phyloP scores from a whole-genome alignment of 768 basidiomycete species.

The Russula emetica region DNA sequence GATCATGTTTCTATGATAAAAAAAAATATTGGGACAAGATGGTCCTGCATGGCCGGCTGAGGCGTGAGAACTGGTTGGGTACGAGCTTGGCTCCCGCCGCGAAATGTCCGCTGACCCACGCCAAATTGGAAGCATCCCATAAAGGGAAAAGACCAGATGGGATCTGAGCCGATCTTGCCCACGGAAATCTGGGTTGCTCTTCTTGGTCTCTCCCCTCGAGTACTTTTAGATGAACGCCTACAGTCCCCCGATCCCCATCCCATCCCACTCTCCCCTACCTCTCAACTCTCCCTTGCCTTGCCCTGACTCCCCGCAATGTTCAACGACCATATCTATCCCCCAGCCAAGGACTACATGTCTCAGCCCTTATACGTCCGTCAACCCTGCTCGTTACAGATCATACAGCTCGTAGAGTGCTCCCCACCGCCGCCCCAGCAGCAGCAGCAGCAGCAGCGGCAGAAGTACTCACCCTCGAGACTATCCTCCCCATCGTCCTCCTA shows the following conservation, averaged over 20 bases:
- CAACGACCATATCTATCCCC: slow-evolving; percentile 24
- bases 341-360: slow-evolving; percentile 17
- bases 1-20: slow-evolving; percentile 13
- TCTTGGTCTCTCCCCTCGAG: slow-evolving; percentile 26
- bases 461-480: slow-evolving; percentile 33
- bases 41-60: background rate
- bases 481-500: slow-evolving; percentile 30
- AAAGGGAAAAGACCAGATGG: slow-evolving; percentile 19
- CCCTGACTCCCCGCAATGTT: slow-evolving; percentile 29
- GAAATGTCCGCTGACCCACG: slow-evolving; percentile 32
- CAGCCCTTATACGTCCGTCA: slow-evolving; percentile 28
- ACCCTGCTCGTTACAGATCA: slow-evolving; percentile 24
- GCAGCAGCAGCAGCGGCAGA: no score
- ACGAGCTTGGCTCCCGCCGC: slow-evolving; percentile 25
- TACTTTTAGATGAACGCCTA: slow-evolving; percentile 20
- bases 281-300: background rate
- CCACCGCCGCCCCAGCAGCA: slow-evolving; percentile 28
- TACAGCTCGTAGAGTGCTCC: slow-evolving; percentile 29
- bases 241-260: slow-evolving; percentile 20
- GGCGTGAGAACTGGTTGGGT: slow-evolving; percentile 19
- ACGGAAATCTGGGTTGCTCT: slow-evolving; percentile 24
- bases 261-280: slow-evolving; percentile 2
- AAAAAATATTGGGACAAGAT: background rate
- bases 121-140: slow-evolving; percentile 14
- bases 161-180: slow-evolving; percentile 26